Percentiles rank a stretch among this genome's conserved stretches.
These are phyloP conservation scores for Colletotrichum shisoi DNA, from an alignment of 2,329 filamentous ascomycete species.

Conservation along the genomic window DNA sequence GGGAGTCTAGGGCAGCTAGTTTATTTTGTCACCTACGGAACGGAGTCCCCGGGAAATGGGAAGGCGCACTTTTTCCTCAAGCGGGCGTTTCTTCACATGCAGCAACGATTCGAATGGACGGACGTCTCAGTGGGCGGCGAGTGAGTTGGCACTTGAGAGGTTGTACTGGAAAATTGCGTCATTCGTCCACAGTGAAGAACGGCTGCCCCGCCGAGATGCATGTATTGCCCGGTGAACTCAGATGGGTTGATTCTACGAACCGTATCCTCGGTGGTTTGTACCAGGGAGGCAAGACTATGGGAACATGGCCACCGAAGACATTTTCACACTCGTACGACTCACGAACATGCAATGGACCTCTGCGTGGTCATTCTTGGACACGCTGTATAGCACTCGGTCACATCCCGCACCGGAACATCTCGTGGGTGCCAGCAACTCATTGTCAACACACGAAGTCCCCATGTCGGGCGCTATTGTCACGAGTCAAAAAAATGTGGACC, in stretches of 20 bases:
- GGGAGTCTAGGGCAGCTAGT: constrained; percentile 22
- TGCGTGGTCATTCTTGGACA: neutral
- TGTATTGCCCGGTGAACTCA: neutral
- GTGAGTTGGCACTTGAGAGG: constrained; percentile 19
- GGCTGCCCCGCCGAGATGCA: constrained; percentile 26
- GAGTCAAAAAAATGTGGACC: constrained; percentile 32
- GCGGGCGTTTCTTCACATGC: constrained; percentile 12
- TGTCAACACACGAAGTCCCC: constrained; percentile 9
- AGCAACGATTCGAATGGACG: constrained; percentile 3
- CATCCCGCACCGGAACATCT: neutral
- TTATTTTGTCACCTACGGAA: constrained; percentile 35
- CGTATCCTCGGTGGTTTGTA: too few relatives aligned
- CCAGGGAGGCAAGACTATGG: too few relatives aligned
- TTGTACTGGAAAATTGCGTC: constrained; percentile 30
- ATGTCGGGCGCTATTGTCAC: constrained; percentile 10
- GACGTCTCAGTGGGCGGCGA: constrained; percentile 1
- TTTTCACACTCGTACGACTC: too few relatives aligned
- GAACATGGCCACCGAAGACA: too few relatives aligned
- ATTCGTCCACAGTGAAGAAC: constrained; percentile 12
- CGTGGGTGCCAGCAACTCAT: neutral
- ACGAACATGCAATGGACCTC: neutral
- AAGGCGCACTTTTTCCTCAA: constrained; percentile 30
- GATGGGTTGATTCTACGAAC: neutral
- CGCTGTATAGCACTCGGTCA: neutral
- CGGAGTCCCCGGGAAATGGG: constrained; percentile 24